phyloP scores from a whole-genome alignment of 495 filamentous ascomycete genomes.

The Neurospora pannonica region DNA sequence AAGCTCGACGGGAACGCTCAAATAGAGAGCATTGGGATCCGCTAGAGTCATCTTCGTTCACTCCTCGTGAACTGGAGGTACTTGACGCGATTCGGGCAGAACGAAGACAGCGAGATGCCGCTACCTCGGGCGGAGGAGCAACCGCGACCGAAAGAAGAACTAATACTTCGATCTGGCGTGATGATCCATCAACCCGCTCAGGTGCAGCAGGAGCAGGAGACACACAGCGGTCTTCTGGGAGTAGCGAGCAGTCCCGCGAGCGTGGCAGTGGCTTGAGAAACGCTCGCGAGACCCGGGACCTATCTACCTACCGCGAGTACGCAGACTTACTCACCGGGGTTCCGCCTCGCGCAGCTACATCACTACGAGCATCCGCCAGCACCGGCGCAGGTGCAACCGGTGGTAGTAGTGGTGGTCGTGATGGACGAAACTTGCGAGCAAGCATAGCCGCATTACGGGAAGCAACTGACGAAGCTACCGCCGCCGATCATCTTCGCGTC shows the following conservation, averaged over 20 bases:
- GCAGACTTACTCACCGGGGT: background rate
- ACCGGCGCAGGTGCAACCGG: background rate
- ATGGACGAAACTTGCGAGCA: background rate
- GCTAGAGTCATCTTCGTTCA: background rate
- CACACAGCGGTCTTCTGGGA: background rate
- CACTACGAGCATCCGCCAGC: background rate
- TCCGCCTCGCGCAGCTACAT: background rate
- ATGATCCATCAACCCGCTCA: background rate
- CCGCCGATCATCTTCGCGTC: background rate
- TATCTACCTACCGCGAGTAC: background rate
- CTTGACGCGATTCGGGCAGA: background rate
- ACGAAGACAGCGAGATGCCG: background rate
- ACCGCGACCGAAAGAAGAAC: background rate
- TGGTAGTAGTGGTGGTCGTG: background rate
- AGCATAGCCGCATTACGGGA: background rate
- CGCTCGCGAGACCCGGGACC: background rate
- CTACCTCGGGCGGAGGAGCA: background rate
- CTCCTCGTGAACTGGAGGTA: background rate
- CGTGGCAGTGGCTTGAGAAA: background rate
- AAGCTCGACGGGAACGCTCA: background rate
- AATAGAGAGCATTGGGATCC: constrained; percentile 15
- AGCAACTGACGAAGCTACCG: background rate
- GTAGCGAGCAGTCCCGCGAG: background rate
- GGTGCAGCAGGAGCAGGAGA: background rate
- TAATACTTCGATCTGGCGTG: background rate